Percentiles rank a stretch among this genome's conserved stretches.
Evolutionary conservation across 768 basidiomycete species (phyloP).

Genomic region (Boletus rubropictus): DNA sequence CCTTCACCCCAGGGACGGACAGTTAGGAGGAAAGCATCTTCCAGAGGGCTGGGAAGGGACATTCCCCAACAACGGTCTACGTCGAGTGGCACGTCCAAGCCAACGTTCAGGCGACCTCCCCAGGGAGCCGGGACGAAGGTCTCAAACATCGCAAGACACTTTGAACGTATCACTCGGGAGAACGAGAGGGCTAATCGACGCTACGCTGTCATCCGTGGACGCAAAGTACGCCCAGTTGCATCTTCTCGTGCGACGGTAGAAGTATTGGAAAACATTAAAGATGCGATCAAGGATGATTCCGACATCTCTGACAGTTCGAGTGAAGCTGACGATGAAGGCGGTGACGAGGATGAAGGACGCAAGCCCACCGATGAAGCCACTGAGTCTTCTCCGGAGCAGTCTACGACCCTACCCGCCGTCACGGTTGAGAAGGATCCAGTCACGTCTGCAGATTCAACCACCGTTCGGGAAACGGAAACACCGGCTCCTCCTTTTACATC

Average conservation of each 20-base stretch:
- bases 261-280: slow-evolving; percentile 82
- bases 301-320: slow-evolving; percentile 63
- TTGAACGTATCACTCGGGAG: slow-evolving; percentile 77
- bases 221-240: slow-evolving; percentile 84
- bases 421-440: slow-evolving; percentile 7
- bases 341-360: slow-evolving; percentile 47
- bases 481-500: slow-evolving; percentile 12
- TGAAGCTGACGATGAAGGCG: slow-evolving; percentile 65
- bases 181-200: slow-evolving; percentile 68
- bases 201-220: slow-evolving; percentile 82
- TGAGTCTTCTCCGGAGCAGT: slow-evolving; percentile 31
- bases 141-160: slow-evolving; percentile 83
- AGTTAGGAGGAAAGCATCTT: slow-evolving; percentile 32
- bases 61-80: slow-evolving; percentile 39
- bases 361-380: slow-evolving; percentile 24
- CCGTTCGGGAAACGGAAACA: slow-evolving; percentile 29
- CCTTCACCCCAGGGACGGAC: slow-evolving; percentile 32
- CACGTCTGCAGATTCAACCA: neutral
- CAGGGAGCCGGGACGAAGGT: slow-evolving; percentile 61
- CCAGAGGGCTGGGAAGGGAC: slow-evolving; percentile 34
- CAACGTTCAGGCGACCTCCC: slow-evolving; percentile 50
- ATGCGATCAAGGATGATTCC: slow-evolving; percentile 84
- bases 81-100: slow-evolving; percentile 36
- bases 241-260: slow-evolving; percentile 84
- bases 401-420: slow-evolving; percentile 24